Evolutionary conservation across 2,329 filamentous ascomycete genomes (phyloP).

Genomic region (Ascochyta clinopodiicola): DNA sequence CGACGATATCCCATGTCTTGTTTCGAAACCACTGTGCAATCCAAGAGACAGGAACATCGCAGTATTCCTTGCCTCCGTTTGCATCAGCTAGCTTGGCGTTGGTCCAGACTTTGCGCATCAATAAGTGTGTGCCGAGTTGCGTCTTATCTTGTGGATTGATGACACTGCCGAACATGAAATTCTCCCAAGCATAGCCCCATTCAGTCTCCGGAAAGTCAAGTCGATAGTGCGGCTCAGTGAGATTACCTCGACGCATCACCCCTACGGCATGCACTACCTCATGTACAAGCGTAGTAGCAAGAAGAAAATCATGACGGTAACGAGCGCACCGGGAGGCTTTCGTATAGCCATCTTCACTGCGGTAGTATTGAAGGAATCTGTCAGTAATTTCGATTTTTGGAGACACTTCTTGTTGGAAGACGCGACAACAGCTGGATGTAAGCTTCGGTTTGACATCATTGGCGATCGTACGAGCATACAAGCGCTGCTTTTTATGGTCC

Average conservation of each 20-base stretch:
- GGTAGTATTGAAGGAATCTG: slow-evolving; percentile 28
- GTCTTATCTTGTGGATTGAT: slow-evolving; percentile 40
- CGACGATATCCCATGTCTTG: slow-evolving; percentile 39
- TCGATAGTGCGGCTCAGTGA: slow-evolving; percentile 35
- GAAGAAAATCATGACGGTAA: slow-evolving; percentile 45
- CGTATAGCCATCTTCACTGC: slow-evolving; percentile 25
- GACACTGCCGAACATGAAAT: slow-evolving; percentile 44
- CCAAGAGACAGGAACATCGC: slow-evolving; percentile 42
- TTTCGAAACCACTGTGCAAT: slow-evolving; percentile 46
- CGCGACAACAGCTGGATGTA: slow-evolving; percentile 15
- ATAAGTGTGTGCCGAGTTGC: slow-evolving; percentile 23
- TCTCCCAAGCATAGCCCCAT: slow-evolving; percentile 47
- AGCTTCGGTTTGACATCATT: slow-evolving; percentile 11
- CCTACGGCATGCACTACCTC: slow-evolving; percentile 46
- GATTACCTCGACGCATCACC: slow-evolving; percentile 38
- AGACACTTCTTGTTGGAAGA: slow-evolving; percentile 21
- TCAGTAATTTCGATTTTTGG: slow-evolving; percentile 35
- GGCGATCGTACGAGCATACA: slow-evolving; percentile 33
- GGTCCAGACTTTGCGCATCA: slow-evolving; percentile 42
- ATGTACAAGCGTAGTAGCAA: slow-evolving; percentile 41
- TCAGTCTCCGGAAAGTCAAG: slow-evolving; percentile 37
- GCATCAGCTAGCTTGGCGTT: slow-evolving; percentile 14
- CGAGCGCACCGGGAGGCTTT: slow-evolving; percentile 33
- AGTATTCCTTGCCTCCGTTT: slow-evolving; percentile 39
- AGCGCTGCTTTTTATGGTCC: slow-evolving; percentile 10